Conservation (phyloP, 2,329 filamentous ascomycete genomes). For the Trichoderma sp. region DNA sequence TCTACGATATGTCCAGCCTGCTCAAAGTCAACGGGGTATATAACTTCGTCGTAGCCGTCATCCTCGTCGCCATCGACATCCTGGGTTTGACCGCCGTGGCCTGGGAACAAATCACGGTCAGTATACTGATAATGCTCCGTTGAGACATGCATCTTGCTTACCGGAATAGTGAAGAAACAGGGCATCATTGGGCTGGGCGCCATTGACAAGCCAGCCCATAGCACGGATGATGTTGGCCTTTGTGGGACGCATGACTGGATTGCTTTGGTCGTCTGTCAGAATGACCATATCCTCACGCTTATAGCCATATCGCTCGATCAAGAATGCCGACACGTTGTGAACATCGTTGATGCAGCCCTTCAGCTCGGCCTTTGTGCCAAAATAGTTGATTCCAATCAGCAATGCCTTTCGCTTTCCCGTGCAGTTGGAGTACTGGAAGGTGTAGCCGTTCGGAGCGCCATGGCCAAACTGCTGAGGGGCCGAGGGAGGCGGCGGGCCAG, state of each 20-base stretch:
- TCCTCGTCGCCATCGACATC: constrained; percentile 74
- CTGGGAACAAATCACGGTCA: constrained; percentile 36
- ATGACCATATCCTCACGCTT: constrained; percentile 77
- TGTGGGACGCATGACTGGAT: constrained; percentile 69
- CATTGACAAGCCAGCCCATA: constrained; percentile 72
- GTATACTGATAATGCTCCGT: not conserved
- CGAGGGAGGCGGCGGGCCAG: constrained; percentile 45
- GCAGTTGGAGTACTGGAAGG: constrained; percentile 74
- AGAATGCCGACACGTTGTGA: constrained; percentile 69
- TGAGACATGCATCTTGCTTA: constrained; percentile 30
- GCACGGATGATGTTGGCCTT: constrained; percentile 71
- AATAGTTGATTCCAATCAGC: constrained; percentile 79
- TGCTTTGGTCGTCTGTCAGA: constrained; percentile 70
- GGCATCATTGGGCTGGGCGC: constrained; percentile 69
- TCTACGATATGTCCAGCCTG: constrained; percentile 70
- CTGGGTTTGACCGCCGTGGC: constrained; percentile 72
- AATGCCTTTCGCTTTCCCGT: constrained; percentile 70
- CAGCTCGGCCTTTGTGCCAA: constrained; percentile 67
- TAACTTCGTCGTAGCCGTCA: constrained; percentile 74
- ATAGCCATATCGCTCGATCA: constrained; percentile 66
- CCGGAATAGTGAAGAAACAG: constrained; percentile 75
- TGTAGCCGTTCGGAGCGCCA: constrained; percentile 65
- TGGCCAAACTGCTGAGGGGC: constrained; percentile 59
- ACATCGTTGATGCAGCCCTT: constrained; percentile 79
- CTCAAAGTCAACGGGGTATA: constrained; percentile 73